Base-by-base conservation (phyloP, 2,329 filamentous ascomycete species). In the Clarireedia paspali region DNA sequence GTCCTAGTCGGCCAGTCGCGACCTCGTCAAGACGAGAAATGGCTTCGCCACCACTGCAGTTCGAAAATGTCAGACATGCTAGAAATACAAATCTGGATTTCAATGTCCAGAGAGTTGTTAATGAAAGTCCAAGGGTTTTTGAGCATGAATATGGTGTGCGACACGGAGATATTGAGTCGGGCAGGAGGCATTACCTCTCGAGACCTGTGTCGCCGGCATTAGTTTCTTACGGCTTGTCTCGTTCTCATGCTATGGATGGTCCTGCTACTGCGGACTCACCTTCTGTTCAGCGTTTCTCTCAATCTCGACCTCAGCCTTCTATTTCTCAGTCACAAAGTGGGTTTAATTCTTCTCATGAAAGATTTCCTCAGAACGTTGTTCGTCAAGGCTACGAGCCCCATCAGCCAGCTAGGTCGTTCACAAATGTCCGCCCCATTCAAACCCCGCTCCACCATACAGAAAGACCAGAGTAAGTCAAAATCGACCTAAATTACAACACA, bases 231-330 rank as follows among this genome's bases (percentile, higher is more conserved):
- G 60, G 59, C 56, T 24, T 57, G 57, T 62, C 62, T 62, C 61
- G 59, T 64, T 57, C 63, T 42, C 56, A 60, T 62, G 57, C 61
- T 56, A 53, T 55, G 50, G 57, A 49, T 57, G 54, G 53, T 60
- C 42, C 50, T 58, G 55, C 58, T 56, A 52, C 24, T 53, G 56
- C 56, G 58, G 63, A 67, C 57, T 60, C 62, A 54, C 56, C 55
- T 60, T 59, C 66, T 50, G 58, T 64, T 63, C 59, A 66, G 55
- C 60, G 56, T 60, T 64, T 65, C 57, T 67, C 65, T 63, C 63
- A 68, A 55, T 65, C 64, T 64, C 60, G 60, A 45, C 57, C 64
- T 63, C 62, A 64, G 54, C 50, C 57, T 23, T 51, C 58, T 15
- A 45, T 57, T 24, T 56, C 57, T 36, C 59, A 50, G 42, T 45